Evolutionary conservation across 768 basidiomycete genomes (phyloP).

Genomic region (Coprinellus aureogranulatus): DNA sequence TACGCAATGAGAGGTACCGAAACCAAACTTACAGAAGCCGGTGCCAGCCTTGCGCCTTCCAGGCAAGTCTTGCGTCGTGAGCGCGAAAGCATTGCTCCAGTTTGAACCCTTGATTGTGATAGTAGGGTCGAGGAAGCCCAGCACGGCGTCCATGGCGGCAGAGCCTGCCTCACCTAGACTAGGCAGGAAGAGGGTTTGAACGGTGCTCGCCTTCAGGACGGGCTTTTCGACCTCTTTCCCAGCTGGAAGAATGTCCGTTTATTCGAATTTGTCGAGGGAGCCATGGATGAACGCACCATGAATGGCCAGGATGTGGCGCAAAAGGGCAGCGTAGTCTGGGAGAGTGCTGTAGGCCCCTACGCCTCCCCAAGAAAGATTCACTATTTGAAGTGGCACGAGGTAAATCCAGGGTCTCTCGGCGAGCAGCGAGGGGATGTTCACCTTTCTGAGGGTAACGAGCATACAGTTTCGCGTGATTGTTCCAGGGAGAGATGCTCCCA

Average conservation of each 20-base stretch:
- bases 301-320: conserved; percentile 29
- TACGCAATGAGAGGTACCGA: background rate
- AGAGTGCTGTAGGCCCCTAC: conserved; percentile 24
- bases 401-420: background rate
- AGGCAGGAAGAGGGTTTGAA: conserved; percentile 20
- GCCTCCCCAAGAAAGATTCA: conserved; percentile 23
- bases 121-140: background rate
- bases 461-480: conserved; percentile 16
- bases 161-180: conserved; percentile 5
- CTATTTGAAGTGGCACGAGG: too few relatives aligned
- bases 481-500: conserved; percentile 15
- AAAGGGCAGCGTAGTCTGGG: conserved; percentile 25
- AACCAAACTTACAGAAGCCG: conserved; percentile 27
- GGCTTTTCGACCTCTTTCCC: conserved; percentile 13
- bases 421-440: background rate
- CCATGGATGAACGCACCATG: conserved; percentile 14
- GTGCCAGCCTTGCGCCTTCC: conserved; percentile 28
- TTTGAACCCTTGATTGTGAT: conserved; percentile 16
- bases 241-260: too few relatives aligned
- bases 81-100: conserved; percentile 27
- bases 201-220: conserved; percentile 17
- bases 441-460: conserved; percentile 24
- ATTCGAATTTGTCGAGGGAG: too few relatives aligned
- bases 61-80: conserved; percentile 24
- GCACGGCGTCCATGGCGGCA: background rate